Conservation (phyloP, 192 early-diverging fungal genomes). For the Podila verticillata region DNA sequence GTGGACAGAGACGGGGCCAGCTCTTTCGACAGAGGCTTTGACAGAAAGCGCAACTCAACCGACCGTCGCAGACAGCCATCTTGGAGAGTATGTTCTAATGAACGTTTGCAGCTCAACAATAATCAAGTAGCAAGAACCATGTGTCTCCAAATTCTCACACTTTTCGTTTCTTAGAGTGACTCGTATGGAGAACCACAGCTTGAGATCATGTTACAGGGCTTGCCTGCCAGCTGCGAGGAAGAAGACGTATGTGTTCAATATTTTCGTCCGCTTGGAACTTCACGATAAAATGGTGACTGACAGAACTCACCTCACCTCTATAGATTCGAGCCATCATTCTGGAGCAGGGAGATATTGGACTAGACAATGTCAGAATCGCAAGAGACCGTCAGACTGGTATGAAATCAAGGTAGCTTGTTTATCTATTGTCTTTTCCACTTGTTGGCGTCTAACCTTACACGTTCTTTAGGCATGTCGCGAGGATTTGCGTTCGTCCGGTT, state of each 20-base stretch:
- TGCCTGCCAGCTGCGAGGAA: slow-evolving; percentile 22
- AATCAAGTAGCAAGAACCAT: background rate
- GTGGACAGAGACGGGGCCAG: background rate
- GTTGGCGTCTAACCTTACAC: background rate
- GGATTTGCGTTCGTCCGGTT: slow-evolving; percentile 41
- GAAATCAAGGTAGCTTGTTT: no score
- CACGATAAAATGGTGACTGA: background rate
- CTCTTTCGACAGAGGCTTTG: slow-evolving; percentile 2
- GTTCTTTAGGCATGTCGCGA: slow-evolving; percentile 24
- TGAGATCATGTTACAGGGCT: slow-evolving; percentile 30
- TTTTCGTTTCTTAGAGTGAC: background rate
- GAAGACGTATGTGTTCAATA: slow-evolving; percentile 12
- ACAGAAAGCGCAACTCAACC: background rate
- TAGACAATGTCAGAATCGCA: slow-evolving; percentile 22
- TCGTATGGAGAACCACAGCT: slow-evolving; percentile 24
- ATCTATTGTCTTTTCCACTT: background rate
- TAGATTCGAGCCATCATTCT: slow-evolving; percentile 28
- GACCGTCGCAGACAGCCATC: slow-evolving; percentile 4
- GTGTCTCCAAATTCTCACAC: background rate
- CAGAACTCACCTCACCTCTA: background rate
- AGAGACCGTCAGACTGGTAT: slow-evolving; percentile 41
- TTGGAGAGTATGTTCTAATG: slow-evolving; percentile 3
- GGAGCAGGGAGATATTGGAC: slow-evolving; percentile 15
- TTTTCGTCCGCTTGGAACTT: background rate
- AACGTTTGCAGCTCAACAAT: background rate